Base-by-base conservation (phyloP, 116 monocot species). In the Dioscorea cayenensis region DNA sequence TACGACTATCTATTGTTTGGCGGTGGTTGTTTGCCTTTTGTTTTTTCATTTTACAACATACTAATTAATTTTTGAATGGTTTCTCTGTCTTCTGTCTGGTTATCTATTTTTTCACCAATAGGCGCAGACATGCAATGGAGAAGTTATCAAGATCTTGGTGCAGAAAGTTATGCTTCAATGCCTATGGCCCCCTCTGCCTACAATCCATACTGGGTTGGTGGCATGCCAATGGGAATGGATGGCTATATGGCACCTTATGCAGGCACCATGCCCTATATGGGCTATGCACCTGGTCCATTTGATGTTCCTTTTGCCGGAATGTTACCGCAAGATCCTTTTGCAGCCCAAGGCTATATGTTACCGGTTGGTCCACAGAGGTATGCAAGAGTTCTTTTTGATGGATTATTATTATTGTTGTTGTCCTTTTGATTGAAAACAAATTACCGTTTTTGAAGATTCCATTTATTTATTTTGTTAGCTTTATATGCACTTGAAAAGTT, bases 321-420 rank as follows among this genome's bases (percentile, higher is more conserved):
- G 28, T 35, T 90, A 11, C 92, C 87, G 16, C 85, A 77, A 63
- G 95, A 95, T 85, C 92, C 92, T 58, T 95, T 88, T 84, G 85
- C 77, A 27, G 81, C 72, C 19, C 96, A 85, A 55, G 78, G 80
- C 10, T 92, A 82, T 77, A 90, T 92, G 92, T 84, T 90, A 78
- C 92, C 92, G 28, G 69, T 62, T 38, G 62, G 80, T 78, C 89
- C 92, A 72, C 90, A 79, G 28, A 90, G 89, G 90, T 90, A 81
- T 68, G 66, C 19, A 4, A 14, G 55, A 55, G 55, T 16, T 55
- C 19, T 16, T 55, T 17, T 16, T 18, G 14, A 55, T 55, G 55
- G 16, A n/a, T 55, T 55, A 9, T 43, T 43, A 43, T 25, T 25
- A 25, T 25, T 25, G 25, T 25, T 25, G 25, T 25, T 1, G 25